Percentiles rank a stretch among this genome's conserved stretches.
These are phyloP conservation scores for Geranium brycei DNA, from an alignment of 345 rosid species.

Conservation along the genomic window DNA sequence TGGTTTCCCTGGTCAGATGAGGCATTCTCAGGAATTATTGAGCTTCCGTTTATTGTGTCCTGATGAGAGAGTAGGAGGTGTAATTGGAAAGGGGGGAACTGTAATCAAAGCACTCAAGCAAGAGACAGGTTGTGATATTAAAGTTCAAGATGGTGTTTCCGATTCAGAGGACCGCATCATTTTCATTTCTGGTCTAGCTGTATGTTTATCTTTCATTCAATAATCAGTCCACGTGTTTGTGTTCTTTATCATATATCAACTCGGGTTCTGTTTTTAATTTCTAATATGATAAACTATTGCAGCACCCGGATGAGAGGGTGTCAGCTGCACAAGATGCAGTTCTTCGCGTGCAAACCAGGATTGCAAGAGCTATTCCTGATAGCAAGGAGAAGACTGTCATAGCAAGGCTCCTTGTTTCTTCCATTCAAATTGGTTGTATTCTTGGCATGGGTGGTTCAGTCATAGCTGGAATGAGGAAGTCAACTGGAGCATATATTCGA, in stretches of 20 bases:
- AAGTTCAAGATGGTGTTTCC: slow-evolving; percentile 42
- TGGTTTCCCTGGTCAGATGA: slow-evolving; percentile 28
- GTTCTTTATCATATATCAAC: not conserved
- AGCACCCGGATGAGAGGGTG: slow-evolving; percentile 67
- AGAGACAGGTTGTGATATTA: slow-evolving; percentile 71
- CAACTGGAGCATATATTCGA: slow-evolving; percentile 58
- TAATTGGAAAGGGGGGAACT: slow-evolving; percentile 70
- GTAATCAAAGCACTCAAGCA: slow-evolving; percentile 46
- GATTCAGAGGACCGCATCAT: slow-evolving; percentile 50
- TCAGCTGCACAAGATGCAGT: slow-evolving; percentile 61
- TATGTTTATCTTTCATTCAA: slow-evolving; percentile 18
- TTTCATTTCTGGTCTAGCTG: slow-evolving; percentile 55
- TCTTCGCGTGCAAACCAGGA: slow-evolving; percentile 56
- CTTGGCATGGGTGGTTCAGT: slow-evolving; percentile 68
- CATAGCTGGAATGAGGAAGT: slow-evolving; percentile 65
- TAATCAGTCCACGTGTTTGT: not conserved
- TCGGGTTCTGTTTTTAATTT: not conserved
- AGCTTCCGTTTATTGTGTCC: slow-evolving; percentile 49
- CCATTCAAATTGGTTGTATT: slow-evolving; percentile 66
- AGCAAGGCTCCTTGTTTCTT: slow-evolving; percentile 51
- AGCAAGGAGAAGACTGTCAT: slow-evolving; percentile 35
- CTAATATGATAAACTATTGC: slow-evolving; percentile 18
- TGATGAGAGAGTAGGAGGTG: slow-evolving; percentile 49
- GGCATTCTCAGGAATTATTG: slow-evolving; percentile 29
- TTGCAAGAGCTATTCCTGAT: slow-evolving; percentile 41